phyloP scores from a whole-genome alignment of 768 basidiomycete genomes.

The Pleurotus ostreatus region DNA sequence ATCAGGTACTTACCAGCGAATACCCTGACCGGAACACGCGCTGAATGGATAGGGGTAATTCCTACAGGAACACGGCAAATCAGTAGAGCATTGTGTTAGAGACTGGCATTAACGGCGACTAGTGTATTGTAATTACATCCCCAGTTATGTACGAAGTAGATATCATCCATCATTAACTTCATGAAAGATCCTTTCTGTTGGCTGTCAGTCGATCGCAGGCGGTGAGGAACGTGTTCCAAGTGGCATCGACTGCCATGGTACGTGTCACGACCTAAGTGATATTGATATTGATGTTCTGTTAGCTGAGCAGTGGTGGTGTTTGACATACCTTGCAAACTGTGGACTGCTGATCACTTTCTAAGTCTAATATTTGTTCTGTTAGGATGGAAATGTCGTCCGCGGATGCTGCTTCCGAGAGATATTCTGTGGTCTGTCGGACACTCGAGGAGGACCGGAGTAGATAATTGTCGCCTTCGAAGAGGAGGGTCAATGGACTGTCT shows the following conservation, averaged over 20 bases:
- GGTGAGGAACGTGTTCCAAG: conserved; percentile 39
- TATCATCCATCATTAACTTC: neutral
- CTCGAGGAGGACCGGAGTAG: conserved; percentile 43
- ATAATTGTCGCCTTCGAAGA: conserved; percentile 33
- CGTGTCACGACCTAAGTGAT: conserved; percentile 41
- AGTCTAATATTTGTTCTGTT: conserved; percentile 48
- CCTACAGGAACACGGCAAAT: too few species aligned
- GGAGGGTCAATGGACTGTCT: conserved; percentile 41
- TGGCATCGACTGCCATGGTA: conserved; percentile 27
- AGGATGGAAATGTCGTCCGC: conserved; percentile 15
- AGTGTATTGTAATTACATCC: conserved; percentile 1
- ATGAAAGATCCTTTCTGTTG: neutral
- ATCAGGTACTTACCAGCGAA: too few species aligned
- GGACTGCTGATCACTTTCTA: conserved; percentile 49
- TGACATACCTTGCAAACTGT: conserved; percentile 49
- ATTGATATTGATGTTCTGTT: conserved; percentile 1
- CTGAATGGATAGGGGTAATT: too few species aligned
- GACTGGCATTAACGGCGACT: neutral
- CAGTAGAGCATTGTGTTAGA: neutral
- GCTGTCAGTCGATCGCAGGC: conserved; percentile 35
- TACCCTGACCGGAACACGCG: too few species aligned
- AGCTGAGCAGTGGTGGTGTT: neutral
- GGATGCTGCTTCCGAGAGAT: conserved; percentile 9
- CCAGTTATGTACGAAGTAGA: too few species aligned
- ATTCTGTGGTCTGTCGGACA: conserved; percentile 36